Percentiles rank a stretch among this genome's conserved stretches.
phyloP scores from a whole-genome alignment of 78 protist species.

The Chrysochromulina tobinii region DNA sequence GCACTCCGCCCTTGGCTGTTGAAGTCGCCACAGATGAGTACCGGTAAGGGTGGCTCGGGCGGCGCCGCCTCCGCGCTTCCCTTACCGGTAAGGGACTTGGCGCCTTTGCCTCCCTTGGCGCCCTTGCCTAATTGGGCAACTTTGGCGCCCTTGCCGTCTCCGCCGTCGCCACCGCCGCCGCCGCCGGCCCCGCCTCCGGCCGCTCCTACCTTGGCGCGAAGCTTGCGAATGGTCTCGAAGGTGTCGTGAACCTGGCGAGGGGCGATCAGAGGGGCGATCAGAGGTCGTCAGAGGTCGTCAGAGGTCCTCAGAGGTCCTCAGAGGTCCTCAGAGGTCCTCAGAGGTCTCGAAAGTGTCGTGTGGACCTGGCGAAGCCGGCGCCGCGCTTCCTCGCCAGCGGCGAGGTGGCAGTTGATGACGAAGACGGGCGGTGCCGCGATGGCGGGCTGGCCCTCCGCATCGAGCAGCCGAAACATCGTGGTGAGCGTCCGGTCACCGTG shows the following conservation, averaged over 20 bases:
- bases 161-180: too few species aligned
- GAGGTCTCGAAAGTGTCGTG: not conserved
- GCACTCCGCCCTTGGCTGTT: conserved; percentile 29
- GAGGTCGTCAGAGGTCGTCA: too few species aligned
- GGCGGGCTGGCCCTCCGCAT: not conserved
- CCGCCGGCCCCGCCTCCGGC: too few species aligned
- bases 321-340: too few species aligned
- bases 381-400: conserved; percentile 10
- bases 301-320: too few species aligned
- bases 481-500: too few species aligned
- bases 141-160: too few species aligned
- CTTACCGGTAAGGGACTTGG: not conserved
- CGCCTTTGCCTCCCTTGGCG: too few species aligned
- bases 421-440: not conserved
- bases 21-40: conserved; percentile 20
- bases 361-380: conserved; percentile 9
- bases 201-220: too few species aligned
- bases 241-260: conserved; percentile 25
- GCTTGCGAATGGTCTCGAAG: not conserved
- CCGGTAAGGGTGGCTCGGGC: not conserved
- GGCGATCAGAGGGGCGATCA: not conserved
- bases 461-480: not conserved
- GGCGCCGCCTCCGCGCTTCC: not conserved
- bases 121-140: too few species aligned
- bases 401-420: conserved; percentile 23